These are phyloP conservation scores for Coprinopsis strossmayeri DNA, from an alignment of 768 basidiomycete genomes.

Conservation along the genomic window DNA sequence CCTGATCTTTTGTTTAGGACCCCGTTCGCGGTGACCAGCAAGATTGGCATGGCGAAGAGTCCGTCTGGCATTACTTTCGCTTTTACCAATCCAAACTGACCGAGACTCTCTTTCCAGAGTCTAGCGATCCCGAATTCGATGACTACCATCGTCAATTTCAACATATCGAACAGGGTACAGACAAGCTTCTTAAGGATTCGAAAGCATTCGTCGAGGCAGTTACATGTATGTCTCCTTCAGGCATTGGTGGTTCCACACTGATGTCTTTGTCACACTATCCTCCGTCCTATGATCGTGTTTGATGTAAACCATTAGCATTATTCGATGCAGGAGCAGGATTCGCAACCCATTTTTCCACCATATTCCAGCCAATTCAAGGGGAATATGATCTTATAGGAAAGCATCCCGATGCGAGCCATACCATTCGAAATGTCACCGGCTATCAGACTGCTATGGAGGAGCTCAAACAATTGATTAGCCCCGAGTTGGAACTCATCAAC, in stretches of 20 bases:
- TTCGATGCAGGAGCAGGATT: conserved; percentile 62
- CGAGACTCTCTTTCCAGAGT: conserved; percentile 36
- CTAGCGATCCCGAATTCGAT: conserved; percentile 85
- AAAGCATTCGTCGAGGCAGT: conserved; percentile 84
- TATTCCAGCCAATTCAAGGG: conserved; percentile 61
- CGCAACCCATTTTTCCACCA: conserved; percentile 51
- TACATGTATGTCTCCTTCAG: conserved; percentile 42
- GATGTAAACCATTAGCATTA: conserved; percentile 36
- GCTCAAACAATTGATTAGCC: conserved; percentile 66
- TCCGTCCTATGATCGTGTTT: conserved; percentile 5
- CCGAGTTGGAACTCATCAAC: conserved; percentile 93
- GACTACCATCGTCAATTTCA: conserved; percentile 77
- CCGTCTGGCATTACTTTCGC: conserved; percentile 5
- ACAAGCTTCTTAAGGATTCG: conserved; percentile 90
- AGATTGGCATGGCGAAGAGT: conserved; percentile 94
- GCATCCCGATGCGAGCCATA: conserved; percentile 70
- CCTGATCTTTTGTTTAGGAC: conserved; percentile 44
- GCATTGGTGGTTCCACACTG: not conserved
- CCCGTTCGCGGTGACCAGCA: conserved; percentile 82
- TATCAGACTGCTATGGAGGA: conserved; percentile 79
- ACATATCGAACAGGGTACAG: conserved; percentile 70
- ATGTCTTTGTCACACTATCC: not conserved
- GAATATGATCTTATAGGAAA: conserved; percentile 79
- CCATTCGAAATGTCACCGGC: conserved; percentile 67
- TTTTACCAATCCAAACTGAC: not conserved